phyloP scores from a whole-genome alignment of 2,329 filamentous ascomycete genomes.

The Fusarium longipes region DNA sequence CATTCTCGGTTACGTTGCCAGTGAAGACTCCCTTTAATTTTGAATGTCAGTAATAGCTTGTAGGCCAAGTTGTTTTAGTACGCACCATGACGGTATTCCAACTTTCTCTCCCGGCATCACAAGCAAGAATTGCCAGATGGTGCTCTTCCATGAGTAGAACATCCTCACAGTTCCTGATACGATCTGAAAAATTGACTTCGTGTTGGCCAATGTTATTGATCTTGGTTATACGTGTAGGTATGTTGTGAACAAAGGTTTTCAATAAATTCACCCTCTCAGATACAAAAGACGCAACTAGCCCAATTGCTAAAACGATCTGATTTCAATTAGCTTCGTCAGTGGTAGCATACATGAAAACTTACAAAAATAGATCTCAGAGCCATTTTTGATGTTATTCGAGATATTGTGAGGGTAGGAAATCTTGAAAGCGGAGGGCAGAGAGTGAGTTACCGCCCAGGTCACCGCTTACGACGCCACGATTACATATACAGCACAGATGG shows the following conservation, averaged over 20 bases:
- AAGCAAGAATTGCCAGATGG: conserved; percentile 53
- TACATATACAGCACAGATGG: neutral
- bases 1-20: conserved; percentile 37
- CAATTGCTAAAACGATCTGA: conserved; percentile 20
- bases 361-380: conserved; percentile 18
- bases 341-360: fast-evolving
- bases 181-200: conserved; percentile 52
- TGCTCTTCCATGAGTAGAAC: conserved; percentile 51
- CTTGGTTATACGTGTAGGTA: conserved; percentile 45
- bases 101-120: conserved; percentile 54
- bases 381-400: conserved; percentile 5
- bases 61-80: fast-evolving
- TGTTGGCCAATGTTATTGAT: conserved; percentile 45
- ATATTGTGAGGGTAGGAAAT: neutral
- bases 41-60: neutral
- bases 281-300: conserved; percentile 14
- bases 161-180: conserved; percentile 56
- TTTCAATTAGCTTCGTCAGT: neutral
- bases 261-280: conserved; percentile 33
- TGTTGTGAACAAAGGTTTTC: conserved; percentile 46
- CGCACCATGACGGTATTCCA: conserved; percentile 57
- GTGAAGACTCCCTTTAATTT: conserved; percentile 47
- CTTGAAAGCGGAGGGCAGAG: neutral
- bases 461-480: neutral
- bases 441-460: neutral